Evolutionary conservation across 495 filamentous ascomycete species (phyloP).

Genomic region (Bombardia bombarda): DNA sequence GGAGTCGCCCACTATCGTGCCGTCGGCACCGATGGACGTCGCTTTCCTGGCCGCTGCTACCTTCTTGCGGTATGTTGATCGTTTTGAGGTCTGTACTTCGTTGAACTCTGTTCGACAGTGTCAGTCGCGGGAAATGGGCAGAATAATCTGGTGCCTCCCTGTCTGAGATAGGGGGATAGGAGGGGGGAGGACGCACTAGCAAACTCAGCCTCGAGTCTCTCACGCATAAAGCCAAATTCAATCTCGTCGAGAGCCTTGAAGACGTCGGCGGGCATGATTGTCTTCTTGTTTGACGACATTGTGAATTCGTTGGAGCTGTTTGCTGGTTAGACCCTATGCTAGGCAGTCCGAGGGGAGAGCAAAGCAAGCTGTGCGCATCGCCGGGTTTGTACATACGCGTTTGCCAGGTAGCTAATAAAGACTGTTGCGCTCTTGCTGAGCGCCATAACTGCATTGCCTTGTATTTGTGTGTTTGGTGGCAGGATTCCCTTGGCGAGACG

Average conservation of each 20-base stretch:
- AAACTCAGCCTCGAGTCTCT: constrained; percentile 54
- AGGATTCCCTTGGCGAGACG: constrained; percentile 93
- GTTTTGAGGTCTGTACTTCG: constrained; percentile 43
- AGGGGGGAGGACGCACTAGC: constrained; percentile 33
- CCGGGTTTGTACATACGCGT: constrained; percentile 57
- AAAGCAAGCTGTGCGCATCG: neutral
- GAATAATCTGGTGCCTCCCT: too few relatives aligned
- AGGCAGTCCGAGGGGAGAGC: neutral
- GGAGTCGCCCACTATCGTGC: constrained; percentile 10
- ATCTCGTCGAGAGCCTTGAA: constrained; percentile 72
- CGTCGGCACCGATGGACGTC: constrained; percentile 4
- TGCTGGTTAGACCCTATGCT: neutral
- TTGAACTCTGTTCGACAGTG: constrained; percentile 48
- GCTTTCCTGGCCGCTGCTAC: constrained; percentile 36
- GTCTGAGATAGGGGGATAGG: neutral
- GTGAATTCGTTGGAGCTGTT: constrained; percentile 72
- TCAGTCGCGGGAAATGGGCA: too few relatives aligned
- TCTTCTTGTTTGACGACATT: constrained; percentile 62
- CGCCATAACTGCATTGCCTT: constrained; percentile 85
- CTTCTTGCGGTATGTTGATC: constrained; percentile 42
- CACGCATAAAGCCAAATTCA: constrained; percentile 73
- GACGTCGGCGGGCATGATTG: constrained; percentile 76
- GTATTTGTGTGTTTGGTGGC: constrained; percentile 89
- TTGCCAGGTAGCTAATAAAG: constrained; percentile 84
- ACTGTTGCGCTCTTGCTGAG: constrained; percentile 91